Conservation (phyloP, 2,329 filamentous ascomycete genomes). For the Aspergillus quadrilineatus region DNA sequence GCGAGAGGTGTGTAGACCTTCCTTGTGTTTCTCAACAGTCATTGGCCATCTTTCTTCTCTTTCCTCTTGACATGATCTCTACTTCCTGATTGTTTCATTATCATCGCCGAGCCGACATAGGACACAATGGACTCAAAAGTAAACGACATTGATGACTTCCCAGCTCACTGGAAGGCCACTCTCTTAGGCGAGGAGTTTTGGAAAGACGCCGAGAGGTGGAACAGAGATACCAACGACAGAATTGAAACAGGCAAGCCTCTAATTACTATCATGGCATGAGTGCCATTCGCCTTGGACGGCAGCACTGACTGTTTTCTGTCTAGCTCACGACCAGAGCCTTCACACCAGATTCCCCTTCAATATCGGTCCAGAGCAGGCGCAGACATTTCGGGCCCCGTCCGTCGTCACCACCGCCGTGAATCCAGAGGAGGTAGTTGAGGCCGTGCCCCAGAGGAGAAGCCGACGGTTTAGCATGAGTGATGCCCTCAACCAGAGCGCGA, state of each 20-base stretch:
- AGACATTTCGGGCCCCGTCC: slow-evolving; percentile 2
- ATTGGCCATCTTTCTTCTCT: not conserved
- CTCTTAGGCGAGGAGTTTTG: slow-evolving; percentile 31
- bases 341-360: slow-evolving; percentile 29
- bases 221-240: slow-evolving; percentile 16
- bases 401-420: not conserved
- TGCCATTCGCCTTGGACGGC: too few relatives aligned
- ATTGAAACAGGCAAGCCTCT: slow-evolving; percentile 20
- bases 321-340: slow-evolving; percentile 20
- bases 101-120: not conserved
- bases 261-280: not conserved
- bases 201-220: slow-evolving; percentile 26
- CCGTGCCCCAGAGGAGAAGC: slow-evolving; percentile 2
- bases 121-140: slow-evolving; percentile 6
- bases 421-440: not conserved
- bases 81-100: not conserved
- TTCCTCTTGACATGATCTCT: not conserved
- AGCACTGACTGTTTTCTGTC: not conserved
- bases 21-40: not conserved
- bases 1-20: not conserved
- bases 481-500: slow-evolving; percentile 9
- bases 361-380: slow-evolving; percentile 16
- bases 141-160: slow-evolving; percentile 22
- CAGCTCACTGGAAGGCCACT: slow-evolving; percentile 26
- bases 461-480: slow-evolving; percentile 32